phyloP scores from a whole-genome alignment of 2,329 filamentous ascomycete genomes.

The Gaeumannomyces sp. region DNA sequence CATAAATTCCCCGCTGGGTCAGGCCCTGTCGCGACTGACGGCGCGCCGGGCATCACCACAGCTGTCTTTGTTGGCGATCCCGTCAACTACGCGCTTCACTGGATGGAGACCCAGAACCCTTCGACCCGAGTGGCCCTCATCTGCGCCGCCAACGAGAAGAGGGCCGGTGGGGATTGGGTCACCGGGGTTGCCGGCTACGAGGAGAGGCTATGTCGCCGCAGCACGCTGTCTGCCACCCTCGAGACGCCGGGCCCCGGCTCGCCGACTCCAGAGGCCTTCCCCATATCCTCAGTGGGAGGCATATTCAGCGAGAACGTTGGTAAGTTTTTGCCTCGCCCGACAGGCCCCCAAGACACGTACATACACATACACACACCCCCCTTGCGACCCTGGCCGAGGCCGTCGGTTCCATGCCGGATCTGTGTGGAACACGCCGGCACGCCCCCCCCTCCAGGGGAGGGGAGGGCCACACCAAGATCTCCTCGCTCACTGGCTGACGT shows the following conservation, averaged over 20 bases:
- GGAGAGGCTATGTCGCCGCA: conserved; percentile 68
- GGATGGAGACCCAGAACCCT: conserved; percentile 28
- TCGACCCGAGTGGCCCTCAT: conserved; percentile 56
- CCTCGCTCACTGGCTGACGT: background rate
- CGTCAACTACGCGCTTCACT: conserved; percentile 53
- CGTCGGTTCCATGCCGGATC: conserved; percentile 12
- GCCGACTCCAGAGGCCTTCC: conserved; percentile 52
- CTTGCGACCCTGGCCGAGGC: background rate
- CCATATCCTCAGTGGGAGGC: conserved; percentile 62
- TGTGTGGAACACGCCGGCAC: background rate
- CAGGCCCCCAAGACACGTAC: background rate
- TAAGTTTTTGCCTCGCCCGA: conserved; percentile 25
- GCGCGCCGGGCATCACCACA: conserved; percentile 14
- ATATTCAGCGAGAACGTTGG: conserved; percentile 64
- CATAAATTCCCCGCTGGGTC: background rate
- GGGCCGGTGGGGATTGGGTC: conserved; percentile 76
- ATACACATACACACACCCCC: background rate
- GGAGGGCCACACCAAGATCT: background rate
- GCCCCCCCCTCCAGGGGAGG: background rate
- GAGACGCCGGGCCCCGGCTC: conserved; percentile 51
- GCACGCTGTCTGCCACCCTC: conserved; percentile 65
- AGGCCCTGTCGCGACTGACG: no score
- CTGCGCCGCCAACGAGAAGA: conserved; percentile 69
- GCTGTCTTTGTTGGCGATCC: conserved; percentile 52
- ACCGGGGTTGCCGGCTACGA: conserved; percentile 54